phyloP scores from a whole-genome alignment of 345 rosid genomes.

The Eucalyptus pauciflora region DNA sequence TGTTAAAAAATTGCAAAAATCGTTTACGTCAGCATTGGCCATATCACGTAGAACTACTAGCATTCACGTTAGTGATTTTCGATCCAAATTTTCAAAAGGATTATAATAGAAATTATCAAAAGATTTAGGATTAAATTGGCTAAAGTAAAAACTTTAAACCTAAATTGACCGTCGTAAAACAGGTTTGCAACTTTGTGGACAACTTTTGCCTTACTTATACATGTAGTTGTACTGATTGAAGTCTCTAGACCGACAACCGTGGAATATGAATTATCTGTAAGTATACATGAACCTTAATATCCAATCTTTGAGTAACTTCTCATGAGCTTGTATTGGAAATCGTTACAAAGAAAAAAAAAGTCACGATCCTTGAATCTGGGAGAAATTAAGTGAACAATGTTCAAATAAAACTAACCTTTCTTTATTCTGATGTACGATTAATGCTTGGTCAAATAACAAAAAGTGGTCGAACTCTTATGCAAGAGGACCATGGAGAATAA shows the following conservation, averaged over 20 bases:
- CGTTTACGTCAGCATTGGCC: accelerated
- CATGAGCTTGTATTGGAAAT: not conserved
- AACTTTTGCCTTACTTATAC: not conserved
- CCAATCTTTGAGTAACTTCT: not conserved
- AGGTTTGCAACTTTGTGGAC: not conserved
- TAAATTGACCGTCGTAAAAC: not conserved
- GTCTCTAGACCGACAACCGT: not conserved
- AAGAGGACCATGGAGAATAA: not conserved
- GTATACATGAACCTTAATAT: not conserved
- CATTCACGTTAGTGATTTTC: not conserved
- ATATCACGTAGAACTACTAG: accelerated
- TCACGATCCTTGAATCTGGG: not conserved
- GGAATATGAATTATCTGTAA: not conserved
- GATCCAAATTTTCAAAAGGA: not conserved
- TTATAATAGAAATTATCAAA: not conserved
- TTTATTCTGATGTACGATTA: not conserved
- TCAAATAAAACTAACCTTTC: not conserved
- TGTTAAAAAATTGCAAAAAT: not conserved
- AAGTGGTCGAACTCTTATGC: not conserved
- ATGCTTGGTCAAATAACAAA: not conserved
- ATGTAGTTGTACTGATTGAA: not conserved
- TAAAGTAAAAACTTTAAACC: not conserved
- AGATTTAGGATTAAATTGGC: not conserved
- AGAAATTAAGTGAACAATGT: not conserved
- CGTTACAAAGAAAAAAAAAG: not conserved